These are phyloP conservation scores for Petasospora rhodanensis DNA, from an alignment of 1,139 yeast species.

Conservation along the genomic window DNA sequence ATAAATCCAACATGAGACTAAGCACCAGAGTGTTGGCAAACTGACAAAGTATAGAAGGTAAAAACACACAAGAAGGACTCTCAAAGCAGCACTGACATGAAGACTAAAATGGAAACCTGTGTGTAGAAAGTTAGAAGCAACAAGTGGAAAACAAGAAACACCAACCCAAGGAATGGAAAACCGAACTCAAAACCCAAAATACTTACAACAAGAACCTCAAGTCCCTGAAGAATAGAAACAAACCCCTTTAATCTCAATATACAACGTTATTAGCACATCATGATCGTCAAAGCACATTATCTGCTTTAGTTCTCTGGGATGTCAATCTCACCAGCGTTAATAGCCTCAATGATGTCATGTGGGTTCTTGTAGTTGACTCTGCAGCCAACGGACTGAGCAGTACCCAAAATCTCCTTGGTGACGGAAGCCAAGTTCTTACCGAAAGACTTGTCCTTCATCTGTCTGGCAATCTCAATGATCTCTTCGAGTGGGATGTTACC, in stretches of 20 bases:
- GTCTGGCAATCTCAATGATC: constrained; percentile 95
- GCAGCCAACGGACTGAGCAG: constrained; percentile 99
- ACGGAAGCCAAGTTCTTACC: constrained; percentile 97
- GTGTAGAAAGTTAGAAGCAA: constrained; percentile 1
- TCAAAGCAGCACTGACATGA: too few species aligned
- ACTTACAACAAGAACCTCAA: constrained; percentile 8
- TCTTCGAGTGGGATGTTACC: constrained; percentile 98
- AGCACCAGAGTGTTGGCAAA: constrained; percentile 98
- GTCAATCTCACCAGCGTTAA: constrained; percentile 97
- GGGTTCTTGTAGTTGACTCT: constrained; percentile 99
- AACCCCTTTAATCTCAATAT: constrained; percentile 19
- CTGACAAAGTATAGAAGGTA: constrained; percentile 27
- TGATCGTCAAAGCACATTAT: constrained; percentile 8
- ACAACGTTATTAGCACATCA: constrained; percentile 17
- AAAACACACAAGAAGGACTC: constrained; percentile 2
- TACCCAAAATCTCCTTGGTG: constrained; percentile 98
- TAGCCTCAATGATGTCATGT: constrained; percentile 96
- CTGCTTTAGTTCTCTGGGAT: constrained; percentile 83
- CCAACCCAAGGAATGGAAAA: neutral
- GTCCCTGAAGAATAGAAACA: constrained; percentile 7
- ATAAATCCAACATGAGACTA: constrained; percentile 31
- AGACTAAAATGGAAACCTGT: constrained; percentile 1
- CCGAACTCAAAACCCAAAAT: too few species aligned
- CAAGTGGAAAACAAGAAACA: neutral
- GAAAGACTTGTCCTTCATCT: constrained; percentile 95